phyloP scores from a whole-genome alignment of 352 stramenopile genomes.

The Globisporangium barbulae region DNA sequence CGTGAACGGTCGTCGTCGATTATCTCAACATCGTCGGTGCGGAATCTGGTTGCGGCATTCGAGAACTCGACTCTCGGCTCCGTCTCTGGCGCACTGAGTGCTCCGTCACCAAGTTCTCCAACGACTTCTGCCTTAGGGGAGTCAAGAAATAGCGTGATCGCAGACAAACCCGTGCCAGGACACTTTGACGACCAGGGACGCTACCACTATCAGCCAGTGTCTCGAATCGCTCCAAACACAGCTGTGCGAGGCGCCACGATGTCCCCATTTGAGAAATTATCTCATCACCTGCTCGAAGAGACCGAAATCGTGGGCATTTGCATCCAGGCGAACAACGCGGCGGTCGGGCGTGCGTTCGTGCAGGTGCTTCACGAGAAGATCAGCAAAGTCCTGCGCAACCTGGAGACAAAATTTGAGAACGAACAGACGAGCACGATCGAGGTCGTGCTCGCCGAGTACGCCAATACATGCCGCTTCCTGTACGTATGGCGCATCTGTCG shows the following conservation, averaged over 20 bases:
- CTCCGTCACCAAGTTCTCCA: background rate
- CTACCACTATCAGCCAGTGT: constrained; percentile 10
- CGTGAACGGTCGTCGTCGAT: constrained; percentile 18
- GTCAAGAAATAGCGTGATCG: background rate
- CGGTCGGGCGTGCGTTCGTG: constrained; percentile 55
- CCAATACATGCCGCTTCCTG: constrained; percentile 47
- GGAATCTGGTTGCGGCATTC: constrained; percentile 24
- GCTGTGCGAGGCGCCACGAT: constrained; percentile 8
- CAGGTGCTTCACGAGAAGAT: constrained; percentile 67
- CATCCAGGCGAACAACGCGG: constrained; percentile 61
- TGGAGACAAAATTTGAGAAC: constrained; percentile 28
- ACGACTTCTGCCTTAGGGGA: background rate
- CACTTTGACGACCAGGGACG: constrained; percentile 16
- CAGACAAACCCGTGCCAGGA: background rate
- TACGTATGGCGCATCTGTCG: constrained; percentile 68
- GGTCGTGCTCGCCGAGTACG: constrained; percentile 49
- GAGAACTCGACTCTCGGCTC: constrained; percentile 24
- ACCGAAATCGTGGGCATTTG: constrained; percentile 61
- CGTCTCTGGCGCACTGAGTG: constrained; percentile 8
- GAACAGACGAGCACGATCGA: constrained; percentile 35
- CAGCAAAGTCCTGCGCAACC: constrained; percentile 32
- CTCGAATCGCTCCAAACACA: background rate
- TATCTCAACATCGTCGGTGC: constrained; percentile 14
- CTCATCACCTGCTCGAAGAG: constrained; percentile 72
- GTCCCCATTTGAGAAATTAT: constrained; percentile 64